Percentiles rank a stretch among this genome's conserved stretches.
These are phyloP conservation scores for Trypanosoma theileri DNA, from an alignment of 208 protist genomes.

Conservation along the genomic window DNA sequence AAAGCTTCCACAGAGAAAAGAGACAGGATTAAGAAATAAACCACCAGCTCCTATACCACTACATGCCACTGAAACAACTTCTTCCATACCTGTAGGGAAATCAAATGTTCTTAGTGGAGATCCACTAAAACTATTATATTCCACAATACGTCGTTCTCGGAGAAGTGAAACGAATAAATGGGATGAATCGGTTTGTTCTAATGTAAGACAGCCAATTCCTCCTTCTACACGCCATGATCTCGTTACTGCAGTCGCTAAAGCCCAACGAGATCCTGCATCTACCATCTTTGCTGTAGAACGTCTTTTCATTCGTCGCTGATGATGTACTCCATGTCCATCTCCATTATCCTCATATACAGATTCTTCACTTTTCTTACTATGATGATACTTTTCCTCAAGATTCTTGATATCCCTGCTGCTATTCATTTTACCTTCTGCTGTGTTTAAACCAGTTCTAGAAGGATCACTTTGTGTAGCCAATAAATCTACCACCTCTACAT, in stretches of 20 bases:
- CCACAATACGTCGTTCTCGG: constrained; percentile 47
- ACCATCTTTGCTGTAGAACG: neutral
- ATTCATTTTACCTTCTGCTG: neutral
- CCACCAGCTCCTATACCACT: neutral
- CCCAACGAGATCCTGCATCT: constrained; percentile 4
- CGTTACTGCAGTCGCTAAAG: constrained; percentile 14
- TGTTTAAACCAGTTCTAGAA: neutral
- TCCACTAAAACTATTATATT: constrained; percentile 77
- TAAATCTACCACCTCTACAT: neutral
- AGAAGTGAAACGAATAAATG: constrained; percentile 61
- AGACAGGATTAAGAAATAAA: neutral
- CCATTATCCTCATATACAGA: neutral
- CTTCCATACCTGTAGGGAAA: constrained; percentile 36
- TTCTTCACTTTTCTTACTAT: neutral
- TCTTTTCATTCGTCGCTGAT: neutral
- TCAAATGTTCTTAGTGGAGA: constrained; percentile 40
- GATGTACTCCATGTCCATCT: neutral
- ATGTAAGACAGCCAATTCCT: constrained; percentile 51
- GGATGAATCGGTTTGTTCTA: constrained; percentile 36
- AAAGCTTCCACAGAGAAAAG: constrained; percentile 32
- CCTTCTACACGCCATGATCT: constrained; percentile 51
- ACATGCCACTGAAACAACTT: constrained; percentile 37
- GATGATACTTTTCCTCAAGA: neutral
- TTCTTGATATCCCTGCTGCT: neutral
- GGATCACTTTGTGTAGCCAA: neutral